A percentile compares a stretch with the other conserved stretches of the same genome.
phyloP scores from a whole-genome alignment of 257 asterid genomes.

The Nyctanthes arbortristis region DNA sequence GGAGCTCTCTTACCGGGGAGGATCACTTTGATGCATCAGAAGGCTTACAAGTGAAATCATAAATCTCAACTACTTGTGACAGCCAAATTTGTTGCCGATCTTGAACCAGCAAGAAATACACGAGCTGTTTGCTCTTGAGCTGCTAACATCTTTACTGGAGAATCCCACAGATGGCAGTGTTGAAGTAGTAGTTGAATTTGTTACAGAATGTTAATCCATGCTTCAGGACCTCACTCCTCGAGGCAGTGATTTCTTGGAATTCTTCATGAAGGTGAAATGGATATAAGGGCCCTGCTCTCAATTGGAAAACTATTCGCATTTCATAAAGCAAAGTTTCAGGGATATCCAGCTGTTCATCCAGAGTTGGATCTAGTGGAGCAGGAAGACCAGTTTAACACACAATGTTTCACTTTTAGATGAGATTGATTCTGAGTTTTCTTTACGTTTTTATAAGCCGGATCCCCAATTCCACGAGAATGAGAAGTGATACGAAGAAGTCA shows the following conservation, averaged over 20 bases:
- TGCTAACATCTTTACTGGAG: slow-evolving; percentile 68
- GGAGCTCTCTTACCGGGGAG: slow-evolving; percentile 80
- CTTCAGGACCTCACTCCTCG: slow-evolving; percentile 83
- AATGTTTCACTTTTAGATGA: slow-evolving; percentile 78
- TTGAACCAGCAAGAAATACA: slow-evolving; percentile 89
- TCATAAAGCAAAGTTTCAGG: slow-evolving; percentile 94
- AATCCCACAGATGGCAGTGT: slow-evolving; percentile 93
- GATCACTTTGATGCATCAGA: slow-evolving; percentile 68
- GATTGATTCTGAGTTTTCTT: slow-evolving; percentile 67
- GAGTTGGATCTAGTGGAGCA: slow-evolving; percentile 90
- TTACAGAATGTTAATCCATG: slow-evolving; percentile 85
- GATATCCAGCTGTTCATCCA: slow-evolving; percentile 82
- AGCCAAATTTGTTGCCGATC: slow-evolving; percentile 86
- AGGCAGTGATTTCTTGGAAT: slow-evolving; percentile 93
- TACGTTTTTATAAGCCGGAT: slow-evolving; percentile 87
- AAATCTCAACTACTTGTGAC: slow-evolving; percentile 92
- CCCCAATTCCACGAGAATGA: slow-evolving; percentile 83
- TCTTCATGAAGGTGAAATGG: slow-evolving; percentile 97
- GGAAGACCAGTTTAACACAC: slow-evolving; percentile 93
- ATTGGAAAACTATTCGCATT: slow-evolving; percentile 93
- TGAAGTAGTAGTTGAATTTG: slow-evolving; percentile 93
- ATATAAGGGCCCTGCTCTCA: slow-evolving; percentile 80
- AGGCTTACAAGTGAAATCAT: slow-evolving; percentile 80
- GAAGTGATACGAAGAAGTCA: slow-evolving; percentile 77
- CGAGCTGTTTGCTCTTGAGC: slow-evolving; percentile 95